phyloP scores from a whole-genome alignment of 176 grass and related monocot genomes.

The Dactylis glomerata region DNA sequence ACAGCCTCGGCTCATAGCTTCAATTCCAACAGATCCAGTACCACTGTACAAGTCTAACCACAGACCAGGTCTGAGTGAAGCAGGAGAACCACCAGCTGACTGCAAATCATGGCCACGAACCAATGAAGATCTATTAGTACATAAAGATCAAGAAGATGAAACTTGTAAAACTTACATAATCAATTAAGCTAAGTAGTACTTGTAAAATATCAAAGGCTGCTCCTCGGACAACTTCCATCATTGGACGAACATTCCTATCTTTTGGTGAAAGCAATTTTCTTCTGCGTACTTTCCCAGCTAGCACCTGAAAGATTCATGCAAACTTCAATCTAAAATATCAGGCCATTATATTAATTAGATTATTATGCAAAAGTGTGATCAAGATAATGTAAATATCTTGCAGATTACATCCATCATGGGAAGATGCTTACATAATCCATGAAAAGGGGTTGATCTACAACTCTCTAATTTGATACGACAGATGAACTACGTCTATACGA shows the following conservation, averaged over 20 bases:
- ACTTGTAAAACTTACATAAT: background rate
- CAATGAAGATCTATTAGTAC: background rate
- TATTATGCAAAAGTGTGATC: background rate
- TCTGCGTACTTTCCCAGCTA: slow-evolving; percentile 79
- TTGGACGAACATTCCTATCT: slow-evolving; percentile 88
- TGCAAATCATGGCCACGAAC: slow-evolving; percentile 39
- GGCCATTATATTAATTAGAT: background rate
- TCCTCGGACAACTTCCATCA: slow-evolving; percentile 96
- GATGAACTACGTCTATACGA: background rate
- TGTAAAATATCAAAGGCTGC: slow-evolving; percentile 95
- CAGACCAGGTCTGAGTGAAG: slow-evolving; percentile 79
- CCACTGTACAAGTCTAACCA: slow-evolving; percentile 98
- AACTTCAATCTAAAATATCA: background rate
- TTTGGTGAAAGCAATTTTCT: slow-evolving; percentile 93
- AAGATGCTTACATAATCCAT: background rate
- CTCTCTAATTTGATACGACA: background rate
- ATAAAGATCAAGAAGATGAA: slow-evolving; percentile 18
- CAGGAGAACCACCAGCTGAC: slow-evolving; percentile 85
- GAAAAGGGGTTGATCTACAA: background rate
- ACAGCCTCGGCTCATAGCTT: slow-evolving; percentile 99
- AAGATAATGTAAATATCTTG: background rate
- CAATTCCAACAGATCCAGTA: slow-evolving; percentile 96
- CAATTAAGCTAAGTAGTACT: slow-evolving; percentile 31
- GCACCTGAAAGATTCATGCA: slow-evolving; percentile 46
- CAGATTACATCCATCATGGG: background rate